phyloP scores from a whole-genome alignment of 352 stramenopile species.

The Phytopythium mirpurense region DNA sequence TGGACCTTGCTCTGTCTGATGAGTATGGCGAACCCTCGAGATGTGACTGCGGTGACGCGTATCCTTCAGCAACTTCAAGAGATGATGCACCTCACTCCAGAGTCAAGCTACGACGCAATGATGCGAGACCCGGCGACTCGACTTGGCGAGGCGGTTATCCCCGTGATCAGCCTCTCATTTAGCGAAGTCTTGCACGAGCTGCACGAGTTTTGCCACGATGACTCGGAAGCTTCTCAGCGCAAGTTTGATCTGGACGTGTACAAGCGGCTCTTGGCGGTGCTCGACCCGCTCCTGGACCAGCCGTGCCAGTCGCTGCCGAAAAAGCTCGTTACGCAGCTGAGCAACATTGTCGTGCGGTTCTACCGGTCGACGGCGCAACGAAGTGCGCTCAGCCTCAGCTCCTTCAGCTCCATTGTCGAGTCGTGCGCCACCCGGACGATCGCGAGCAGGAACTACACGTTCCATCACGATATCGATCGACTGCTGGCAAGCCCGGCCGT shows the following conservation, averaged over 20 bases:
- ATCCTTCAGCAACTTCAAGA: background rate
- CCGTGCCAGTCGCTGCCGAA: background rate
- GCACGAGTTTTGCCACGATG: background rate
- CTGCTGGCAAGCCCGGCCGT: background rate
- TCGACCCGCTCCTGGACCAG: background rate
- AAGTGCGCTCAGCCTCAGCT: slow-evolving; percentile 3
- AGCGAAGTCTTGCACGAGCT: background rate
- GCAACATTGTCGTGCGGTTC: slow-evolving; percentile 1
- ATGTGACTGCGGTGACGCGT: background rate
- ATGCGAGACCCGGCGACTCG: background rate
- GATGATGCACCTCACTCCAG: background rate
- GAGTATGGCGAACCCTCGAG: background rate
- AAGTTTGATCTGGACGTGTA: background rate
- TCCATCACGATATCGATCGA: slow-evolving; percentile 2
- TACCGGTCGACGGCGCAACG: background rate
- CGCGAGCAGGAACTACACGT: background rate
- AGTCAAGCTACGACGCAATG: background rate
- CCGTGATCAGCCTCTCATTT: background rate
- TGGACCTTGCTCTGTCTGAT: background rate
- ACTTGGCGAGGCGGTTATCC: background rate
- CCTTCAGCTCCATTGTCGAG: background rate
- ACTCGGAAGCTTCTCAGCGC: background rate
- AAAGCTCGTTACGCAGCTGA: background rate
- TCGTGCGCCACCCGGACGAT: slow-evolving; percentile 1
- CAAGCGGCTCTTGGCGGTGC: background rate